Evolutionary conservation across 208 protist genomes (phyloP).

Genomic region (Trypanosomatidae sp.): DNA sequence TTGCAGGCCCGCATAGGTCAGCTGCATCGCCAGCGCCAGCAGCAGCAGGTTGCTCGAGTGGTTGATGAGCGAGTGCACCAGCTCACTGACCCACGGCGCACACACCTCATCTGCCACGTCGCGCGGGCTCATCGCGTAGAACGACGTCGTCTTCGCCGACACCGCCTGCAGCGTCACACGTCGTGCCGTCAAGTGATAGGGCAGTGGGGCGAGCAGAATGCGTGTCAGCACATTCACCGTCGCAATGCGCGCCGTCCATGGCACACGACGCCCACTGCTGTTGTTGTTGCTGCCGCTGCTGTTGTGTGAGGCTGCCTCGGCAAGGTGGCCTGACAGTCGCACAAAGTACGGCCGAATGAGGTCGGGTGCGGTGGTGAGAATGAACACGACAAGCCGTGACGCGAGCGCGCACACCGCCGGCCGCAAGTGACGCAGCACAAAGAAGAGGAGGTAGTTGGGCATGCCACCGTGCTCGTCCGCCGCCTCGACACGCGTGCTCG

Average conservation of each 20-base stretch:
- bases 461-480: constrained; percentile 57
- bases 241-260: constrained; percentile 48
- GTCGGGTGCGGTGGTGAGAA: constrained; percentile 64
- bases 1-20: constrained; percentile 67
- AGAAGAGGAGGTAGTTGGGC: constrained; percentile 84
- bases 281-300: neutral
- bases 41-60: constrained; percentile 56
- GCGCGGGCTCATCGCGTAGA: constrained; percentile 64
- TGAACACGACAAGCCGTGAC: constrained; percentile 48
- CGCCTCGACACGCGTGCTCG: constrained; percentile 44
- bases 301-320: constrained; percentile 29
- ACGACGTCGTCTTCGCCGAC: constrained; percentile 38
- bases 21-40: constrained; percentile 65
- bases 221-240: constrained; percentile 80
- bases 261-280: constrained; percentile 13
- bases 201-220: constrained; percentile 58
- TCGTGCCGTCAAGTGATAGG: constrained; percentile 51
- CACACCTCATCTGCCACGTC: constrained; percentile 75
- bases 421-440: constrained; percentile 68
- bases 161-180: constrained; percentile 40
- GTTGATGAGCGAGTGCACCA: constrained; percentile 75
- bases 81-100: constrained; percentile 67
- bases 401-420: constrained; percentile 47
- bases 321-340: constrained; percentile 65
- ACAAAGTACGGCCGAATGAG: constrained; percentile 82